A percentile compares a stretch with the other conserved stretches of the same genome.
phyloP scores from a whole-genome alignment of 2,329 filamentous ascomycete species.

The Monilinia laxa region DNA sequence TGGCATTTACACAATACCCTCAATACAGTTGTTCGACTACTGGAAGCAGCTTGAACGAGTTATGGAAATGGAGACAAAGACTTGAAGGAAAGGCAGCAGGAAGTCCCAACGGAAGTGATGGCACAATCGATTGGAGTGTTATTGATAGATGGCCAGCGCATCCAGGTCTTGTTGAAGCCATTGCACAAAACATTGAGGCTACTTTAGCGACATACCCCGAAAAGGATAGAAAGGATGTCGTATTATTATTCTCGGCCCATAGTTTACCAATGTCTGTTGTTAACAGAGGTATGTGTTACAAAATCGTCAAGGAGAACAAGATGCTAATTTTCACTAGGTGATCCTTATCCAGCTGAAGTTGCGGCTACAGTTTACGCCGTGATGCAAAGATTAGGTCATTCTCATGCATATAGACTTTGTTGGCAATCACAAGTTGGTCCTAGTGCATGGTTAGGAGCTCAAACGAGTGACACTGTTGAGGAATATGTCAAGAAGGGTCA shows the following conservation, averaged over 20 bases:
- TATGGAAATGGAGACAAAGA: conserved; percentile 94
- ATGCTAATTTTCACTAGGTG: conserved; percentile 53
- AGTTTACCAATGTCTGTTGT: conserved; percentile 96
- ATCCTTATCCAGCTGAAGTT: conserved; percentile 93
- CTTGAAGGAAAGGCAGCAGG: conserved; percentile 70
- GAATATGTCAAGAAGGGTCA: conserved; percentile 88
- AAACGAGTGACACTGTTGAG: conserved; percentile 85
- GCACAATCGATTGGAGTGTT: conserved; percentile 89
- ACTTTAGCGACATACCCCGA: conserved; percentile 81
- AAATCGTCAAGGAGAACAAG: conserved; percentile 7
- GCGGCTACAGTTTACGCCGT: conserved; percentile 94
- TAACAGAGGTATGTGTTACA: conserved; percentile 67
- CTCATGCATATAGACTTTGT: conserved; percentile 87
- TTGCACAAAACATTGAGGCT: conserved; percentile 87
- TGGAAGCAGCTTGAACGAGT: conserved; percentile 90
- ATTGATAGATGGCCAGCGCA: conserved; percentile 98
- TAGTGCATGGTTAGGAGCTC: conserved; percentile 90
- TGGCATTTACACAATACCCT: conserved; percentile 97
- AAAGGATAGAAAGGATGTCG: conserved; percentile 74
- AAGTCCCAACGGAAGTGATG: conserved; percentile 49
- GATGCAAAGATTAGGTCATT: conserved; percentile 86
- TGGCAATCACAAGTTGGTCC: conserved; percentile 99
- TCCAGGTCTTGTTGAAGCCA: conserved; percentile 82
- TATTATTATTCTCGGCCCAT: conserved; percentile 92
- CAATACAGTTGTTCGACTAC: conserved; percentile 99